phyloP scores from a whole-genome alignment of 345 rosid genomes.

The Chamaenerion angustifolium region DNA sequence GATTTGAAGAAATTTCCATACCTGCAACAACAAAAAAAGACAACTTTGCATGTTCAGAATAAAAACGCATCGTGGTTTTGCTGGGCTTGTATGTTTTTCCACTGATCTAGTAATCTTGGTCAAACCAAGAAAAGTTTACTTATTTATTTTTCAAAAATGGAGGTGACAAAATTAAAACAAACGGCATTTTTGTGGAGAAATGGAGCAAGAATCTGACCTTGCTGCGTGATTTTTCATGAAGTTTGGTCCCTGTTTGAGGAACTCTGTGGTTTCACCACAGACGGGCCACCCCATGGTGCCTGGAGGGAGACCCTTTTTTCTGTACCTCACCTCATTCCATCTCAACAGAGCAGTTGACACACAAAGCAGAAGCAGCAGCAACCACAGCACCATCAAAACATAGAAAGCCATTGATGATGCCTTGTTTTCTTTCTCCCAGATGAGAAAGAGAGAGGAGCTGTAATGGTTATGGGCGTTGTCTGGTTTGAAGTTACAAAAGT shows the following conservation, averaged over 20 bases:
- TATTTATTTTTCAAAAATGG: neutral
- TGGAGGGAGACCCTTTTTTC: constrained; percentile 73
- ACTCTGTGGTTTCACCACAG: constrained; percentile 94
- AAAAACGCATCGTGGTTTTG: too few relatives aligned
- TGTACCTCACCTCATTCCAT: constrained; percentile 70
- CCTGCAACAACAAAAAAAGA: constrained; percentile 20
- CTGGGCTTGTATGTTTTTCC: too few relatives aligned
- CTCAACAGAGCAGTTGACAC: constrained; percentile 52
- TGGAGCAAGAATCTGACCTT: constrained; percentile 26
- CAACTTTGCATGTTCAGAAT: too few relatives aligned
- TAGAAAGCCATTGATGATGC: constrained; percentile 43
- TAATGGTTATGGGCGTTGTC: constrained; percentile 8
- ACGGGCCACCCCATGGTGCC: constrained; percentile 99
- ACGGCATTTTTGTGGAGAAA: neutral
- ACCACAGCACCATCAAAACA: constrained; percentile 30
- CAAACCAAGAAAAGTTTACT: too few relatives aligned
- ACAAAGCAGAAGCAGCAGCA: constrained; percentile 32
- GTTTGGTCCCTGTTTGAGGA: constrained; percentile 86
- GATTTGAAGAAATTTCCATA: constrained; percentile 81
- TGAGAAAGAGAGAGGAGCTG: constrained; percentile 10
- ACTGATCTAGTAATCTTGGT: too few relatives aligned
- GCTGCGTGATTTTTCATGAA: constrained; percentile 85
- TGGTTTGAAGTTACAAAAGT: constrained; percentile 6
- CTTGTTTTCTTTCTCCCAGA: constrained; percentile 2
- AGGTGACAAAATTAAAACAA: neutral